These are phyloP conservation scores for Paramecium sonneborni DNA, from an alignment of 73 alveolate genomes.

Conservation along the genomic window DNA sequence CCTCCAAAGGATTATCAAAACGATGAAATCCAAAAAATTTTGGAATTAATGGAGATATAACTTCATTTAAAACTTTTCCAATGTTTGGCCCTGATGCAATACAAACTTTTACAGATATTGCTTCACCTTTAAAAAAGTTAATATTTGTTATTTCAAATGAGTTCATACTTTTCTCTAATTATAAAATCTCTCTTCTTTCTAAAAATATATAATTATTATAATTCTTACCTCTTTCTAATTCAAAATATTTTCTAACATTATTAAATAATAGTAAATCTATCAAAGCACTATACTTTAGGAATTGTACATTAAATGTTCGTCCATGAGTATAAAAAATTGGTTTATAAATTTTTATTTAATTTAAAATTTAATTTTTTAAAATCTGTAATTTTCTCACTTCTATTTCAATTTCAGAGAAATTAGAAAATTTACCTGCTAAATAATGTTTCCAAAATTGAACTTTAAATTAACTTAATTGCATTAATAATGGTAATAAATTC, in stretches of 20 bases:
- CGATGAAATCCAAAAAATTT: slow-evolving; percentile 26
- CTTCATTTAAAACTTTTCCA: slow-evolving; percentile 14
- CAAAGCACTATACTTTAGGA: not conserved
- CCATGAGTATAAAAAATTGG: slow-evolving; percentile 13
- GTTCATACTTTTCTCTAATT: slow-evolving; percentile 9
- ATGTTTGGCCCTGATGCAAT: slow-evolving; percentile 22
- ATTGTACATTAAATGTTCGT: slow-evolving; percentile 8
- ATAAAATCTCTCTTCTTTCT: slow-evolving; percentile 24
- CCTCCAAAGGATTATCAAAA: not conserved
- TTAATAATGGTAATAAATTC: not conserved
- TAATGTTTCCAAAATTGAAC: not conserved
- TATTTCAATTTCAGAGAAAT: not conserved
- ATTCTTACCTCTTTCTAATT: not conserved
- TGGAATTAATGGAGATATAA: slow-evolving; percentile 20
- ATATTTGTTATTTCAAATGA: slow-evolving; percentile 30
- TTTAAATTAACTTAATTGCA: not conserved
- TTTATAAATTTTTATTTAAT: not conserved
- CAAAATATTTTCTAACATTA: slow-evolving; percentile 29
- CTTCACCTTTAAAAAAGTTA: slow-evolving; percentile 29
- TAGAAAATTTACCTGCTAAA: not conserved
- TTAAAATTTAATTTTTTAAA: not conserved
- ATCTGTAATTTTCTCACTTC: not conserved
- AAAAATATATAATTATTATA: not conserved
- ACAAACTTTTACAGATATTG: not conserved
- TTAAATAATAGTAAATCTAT: not conserved